phyloP scores from a whole-genome alignment of 2,329 filamentous ascomycete species.

The Hypocreales sp. region DNA sequence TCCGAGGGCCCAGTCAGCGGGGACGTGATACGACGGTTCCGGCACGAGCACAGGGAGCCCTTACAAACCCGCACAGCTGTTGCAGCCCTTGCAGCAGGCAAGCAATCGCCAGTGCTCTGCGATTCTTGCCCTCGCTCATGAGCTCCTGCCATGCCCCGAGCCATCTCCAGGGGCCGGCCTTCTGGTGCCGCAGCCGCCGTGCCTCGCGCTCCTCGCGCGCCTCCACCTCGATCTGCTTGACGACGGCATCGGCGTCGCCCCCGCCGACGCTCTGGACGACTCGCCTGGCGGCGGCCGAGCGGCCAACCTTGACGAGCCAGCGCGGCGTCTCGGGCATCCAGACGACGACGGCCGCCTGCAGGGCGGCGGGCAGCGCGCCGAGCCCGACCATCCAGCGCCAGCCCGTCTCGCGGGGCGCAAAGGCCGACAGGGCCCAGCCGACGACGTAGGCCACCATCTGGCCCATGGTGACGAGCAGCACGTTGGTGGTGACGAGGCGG shows the following conservation, averaged over 20 bases:
- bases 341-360: constrained; percentile 54
- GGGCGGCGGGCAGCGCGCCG: constrained; percentile 57
- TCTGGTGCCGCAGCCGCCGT: constrained; percentile 17
- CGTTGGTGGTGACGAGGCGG: constrained; percentile 65
- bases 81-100: constrained; percentile 78
- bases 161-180: constrained; percentile 16
- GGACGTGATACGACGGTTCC: neutral
- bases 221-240: constrained; percentile 59
- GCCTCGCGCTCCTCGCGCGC: constrained; percentile 53
- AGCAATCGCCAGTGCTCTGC: constrained; percentile 67
- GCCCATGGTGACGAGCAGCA: constrained; percentile 72
- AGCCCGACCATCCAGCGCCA: constrained; percentile 92
- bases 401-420: constrained; percentile 34
- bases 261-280: constrained; percentile 55
- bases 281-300: constrained; percentile 41
- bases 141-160: constrained; percentile 36
- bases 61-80: constrained; percentile 71
- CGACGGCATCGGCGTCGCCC: constrained; percentile 38
- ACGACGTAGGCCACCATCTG: constrained; percentile 80
- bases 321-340: constrained; percentile 79
- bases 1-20: constrained; percentile 11
- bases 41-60: constrained; percentile 11
- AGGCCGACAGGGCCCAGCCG: constrained; percentile 58
- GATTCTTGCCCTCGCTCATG: constrained; percentile 43
- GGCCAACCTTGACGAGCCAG: constrained; percentile 63